Evolutionary conservation across 169 alveolate genomes (phyloP), one percentile per base, ranked within the genome.

Genomic region (Cryptosporidium andersoni): DNA sequence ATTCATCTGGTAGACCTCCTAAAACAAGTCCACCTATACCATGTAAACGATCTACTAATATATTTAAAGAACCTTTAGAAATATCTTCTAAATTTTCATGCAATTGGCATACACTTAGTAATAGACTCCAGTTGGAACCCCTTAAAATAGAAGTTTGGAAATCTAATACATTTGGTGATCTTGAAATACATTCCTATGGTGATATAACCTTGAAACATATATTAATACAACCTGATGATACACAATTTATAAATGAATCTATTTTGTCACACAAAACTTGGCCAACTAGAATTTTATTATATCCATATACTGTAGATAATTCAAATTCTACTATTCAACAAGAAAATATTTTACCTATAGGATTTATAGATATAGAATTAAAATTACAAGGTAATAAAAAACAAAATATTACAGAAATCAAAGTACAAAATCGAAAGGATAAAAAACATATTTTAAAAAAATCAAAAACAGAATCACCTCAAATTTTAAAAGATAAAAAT

Each of bases 201-300:
- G 55, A 56, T 43, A 49, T 74, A 8, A 74, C 55, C 45, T 39
- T 74, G 37, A 74, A 74, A 64, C 85, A 74, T 60, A 74, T 74
- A 4, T 4, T 74, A 14, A 74, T 74, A 9, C 85, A 74, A 42
- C 39, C 85, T 14, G 16, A 52, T 25, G 34, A 60, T 36, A 56
- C 85, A 16, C 25, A 25, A 25, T 25, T 25, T 25, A 25, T 25
- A 25, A 25, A 25, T 25, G 25, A 25, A 25, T 25, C 25, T 25
- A 25, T 25, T 25, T 25, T 25, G 0, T 25, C 25, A 25, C 55
- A 45, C 39, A 53, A 68, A 74, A 74, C 60, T 34, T 74, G 85
- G 85, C 85, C 85, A n/a, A 74, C 85, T 43, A 64, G 85, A 36
- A 53, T 74, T 45, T 45, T 74, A 34, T 39, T 74, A 60, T 74